Evolutionary conservation across 2,329 filamentous ascomycete species (phyloP).

Genomic region (Beauveria scarabaeidicola): DNA sequence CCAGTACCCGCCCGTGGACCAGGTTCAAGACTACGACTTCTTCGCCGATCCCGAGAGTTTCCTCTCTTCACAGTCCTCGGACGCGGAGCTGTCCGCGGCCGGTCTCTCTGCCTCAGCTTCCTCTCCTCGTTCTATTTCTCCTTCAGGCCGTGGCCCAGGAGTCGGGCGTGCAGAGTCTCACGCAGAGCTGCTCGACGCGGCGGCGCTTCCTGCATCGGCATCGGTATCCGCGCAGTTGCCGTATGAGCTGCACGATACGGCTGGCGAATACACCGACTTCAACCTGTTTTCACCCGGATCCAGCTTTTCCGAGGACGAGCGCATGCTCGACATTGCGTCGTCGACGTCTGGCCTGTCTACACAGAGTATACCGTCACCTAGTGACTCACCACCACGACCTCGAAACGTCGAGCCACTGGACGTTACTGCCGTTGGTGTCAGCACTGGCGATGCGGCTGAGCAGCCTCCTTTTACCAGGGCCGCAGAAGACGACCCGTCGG

Average conservation of each 20-base stretch:
- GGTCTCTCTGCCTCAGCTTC: slow-evolving; percentile 20
- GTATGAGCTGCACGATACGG: slow-evolving; percentile 24
- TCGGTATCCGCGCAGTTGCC: slow-evolving; percentile 24
- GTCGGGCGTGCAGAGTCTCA: slow-evolving; percentile 6
- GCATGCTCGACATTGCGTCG: slow-evolving; percentile 24
- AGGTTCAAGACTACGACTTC: slow-evolving; percentile 37
- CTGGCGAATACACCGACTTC: slow-evolving; percentile 43
- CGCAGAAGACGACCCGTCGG: neutral
- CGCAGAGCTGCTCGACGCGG: neutral
- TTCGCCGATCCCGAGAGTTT: slow-evolving; percentile 34
- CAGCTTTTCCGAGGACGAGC: slow-evolving; percentile 41
- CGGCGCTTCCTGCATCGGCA: neutral
- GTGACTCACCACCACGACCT: slow-evolving; percentile 7
- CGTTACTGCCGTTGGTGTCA: neutral
- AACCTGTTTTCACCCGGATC: slow-evolving; percentile 45
- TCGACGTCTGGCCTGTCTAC: slow-evolving; percentile 8
- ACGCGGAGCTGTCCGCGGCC: slow-evolving; percentile 10
- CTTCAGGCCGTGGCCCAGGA: slow-evolving; percentile 10
- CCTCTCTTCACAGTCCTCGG: slow-evolving; percentile 30
- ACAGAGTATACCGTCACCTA: slow-evolving; percentile 7
- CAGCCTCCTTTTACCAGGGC: slow-evolving; percentile 7
- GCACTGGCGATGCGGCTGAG: neutral
- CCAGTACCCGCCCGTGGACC: slow-evolving; percentile 29
- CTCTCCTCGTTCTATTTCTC: neutral
- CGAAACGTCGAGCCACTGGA: neutral